A percentile compares a stretch with the other conserved stretches of the same genome.
phyloP scores from a whole-genome alignment of 2,329 filamentous ascomycete species.

The Aureobasidium sp. region DNA sequence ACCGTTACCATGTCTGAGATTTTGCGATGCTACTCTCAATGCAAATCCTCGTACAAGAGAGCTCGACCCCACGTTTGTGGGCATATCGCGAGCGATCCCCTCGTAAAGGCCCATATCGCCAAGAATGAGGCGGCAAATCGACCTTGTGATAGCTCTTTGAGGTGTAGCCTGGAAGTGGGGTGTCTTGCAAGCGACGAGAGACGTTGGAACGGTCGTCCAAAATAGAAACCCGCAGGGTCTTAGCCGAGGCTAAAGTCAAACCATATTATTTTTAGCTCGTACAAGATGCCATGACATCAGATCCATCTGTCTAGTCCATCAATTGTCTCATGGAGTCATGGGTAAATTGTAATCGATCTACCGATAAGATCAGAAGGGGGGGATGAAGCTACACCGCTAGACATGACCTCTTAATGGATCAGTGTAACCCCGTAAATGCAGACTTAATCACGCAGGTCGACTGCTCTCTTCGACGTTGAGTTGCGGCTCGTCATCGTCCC shows the following conservation, averaged over 20 bases:
- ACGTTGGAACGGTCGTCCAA: neutral
- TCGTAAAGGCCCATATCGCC: neutral
- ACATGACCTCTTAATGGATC: no score
- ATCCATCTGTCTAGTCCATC: neutral
- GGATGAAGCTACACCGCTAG: no score
- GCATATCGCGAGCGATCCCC: neutral
- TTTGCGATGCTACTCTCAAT: neutral
- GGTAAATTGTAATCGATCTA: no score
- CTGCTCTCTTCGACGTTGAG: no score
- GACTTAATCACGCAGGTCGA: no score
- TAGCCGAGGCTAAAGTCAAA: neutral
- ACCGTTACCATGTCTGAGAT: neutral
- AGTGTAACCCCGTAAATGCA: no score
- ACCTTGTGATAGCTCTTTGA: neutral
- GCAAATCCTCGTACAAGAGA: neutral
- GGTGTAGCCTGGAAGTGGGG: neutral
- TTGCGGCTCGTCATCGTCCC: no score
- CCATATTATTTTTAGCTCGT: neutral
- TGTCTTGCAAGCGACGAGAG: neutral
- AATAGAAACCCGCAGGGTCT: slow-evolving; percentile 2
- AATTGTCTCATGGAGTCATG: neutral
- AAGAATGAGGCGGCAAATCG: neutral
- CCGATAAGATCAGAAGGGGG: no score
- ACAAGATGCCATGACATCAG: neutral
- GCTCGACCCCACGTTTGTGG: neutral